Evolutionary conservation across 164 flowering plant genomes (phyloP).

Genomic region (Tinospora cordifolia): DNA sequence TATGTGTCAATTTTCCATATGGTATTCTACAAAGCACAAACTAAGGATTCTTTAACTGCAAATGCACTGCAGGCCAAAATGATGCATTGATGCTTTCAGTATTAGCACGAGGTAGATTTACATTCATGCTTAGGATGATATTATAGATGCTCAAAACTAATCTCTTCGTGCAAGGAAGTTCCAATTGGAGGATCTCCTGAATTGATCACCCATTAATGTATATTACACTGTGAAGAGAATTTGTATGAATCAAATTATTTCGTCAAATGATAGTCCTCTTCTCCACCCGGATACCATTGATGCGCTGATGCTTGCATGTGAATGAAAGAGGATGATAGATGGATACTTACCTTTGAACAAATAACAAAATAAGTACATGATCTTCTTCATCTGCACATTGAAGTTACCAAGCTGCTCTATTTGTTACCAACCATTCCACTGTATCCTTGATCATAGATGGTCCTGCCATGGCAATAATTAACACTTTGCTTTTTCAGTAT

Average conservation of each 20-base stretch:
- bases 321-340: slow-evolving; percentile 1
- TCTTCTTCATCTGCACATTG: not conserved
- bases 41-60: no score
- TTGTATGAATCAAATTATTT: not conserved
- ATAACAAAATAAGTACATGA: not conserved
- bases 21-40: no score
- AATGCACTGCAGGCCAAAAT: not conserved
- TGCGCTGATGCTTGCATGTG: not conserved
- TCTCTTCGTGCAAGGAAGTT: not conserved
- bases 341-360: not conserved
- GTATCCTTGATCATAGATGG: slow-evolving; percentile 34
- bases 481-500: slow-evolving; percentile 3
- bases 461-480: not conserved
- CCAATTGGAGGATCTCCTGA: not conserved
- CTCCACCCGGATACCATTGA: not conserved
- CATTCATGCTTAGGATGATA: not conserved
- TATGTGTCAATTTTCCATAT: no score
- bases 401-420: slow-evolving; percentile 1
- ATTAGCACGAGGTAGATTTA: not conserved
- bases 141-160: not conserved
- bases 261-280: not conserved
- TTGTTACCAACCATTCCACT: slow-evolving; percentile 8
- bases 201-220: not conserved
- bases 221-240: not conserved
- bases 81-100: not conserved